phyloP scores from a whole-genome alignment of 345 rosid genomes.

The Salix arbutifolia region DNA sequence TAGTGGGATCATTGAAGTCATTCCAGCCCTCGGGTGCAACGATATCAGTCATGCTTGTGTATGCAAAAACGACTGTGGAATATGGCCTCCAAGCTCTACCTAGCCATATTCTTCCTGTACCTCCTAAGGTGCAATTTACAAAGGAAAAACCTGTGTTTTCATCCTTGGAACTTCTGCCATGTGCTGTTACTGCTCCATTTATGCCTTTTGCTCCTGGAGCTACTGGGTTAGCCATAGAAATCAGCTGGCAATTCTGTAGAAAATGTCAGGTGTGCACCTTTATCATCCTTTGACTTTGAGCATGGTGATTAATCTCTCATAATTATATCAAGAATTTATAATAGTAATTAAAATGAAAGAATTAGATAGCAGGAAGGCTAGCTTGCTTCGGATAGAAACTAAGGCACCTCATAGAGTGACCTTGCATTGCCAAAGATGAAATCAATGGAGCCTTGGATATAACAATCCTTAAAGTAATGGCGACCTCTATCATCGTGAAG shows the following conservation, averaged over 20 bases:
- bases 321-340: neutral
- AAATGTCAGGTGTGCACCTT: neutral
- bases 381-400: neutral
- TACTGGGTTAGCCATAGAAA: slow-evolving; percentile 74
- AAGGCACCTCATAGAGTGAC: slow-evolving; percentile 66
- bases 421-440: slow-evolving; percentile 83
- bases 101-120: slow-evolving; percentile 78
- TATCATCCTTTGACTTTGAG: neutral
- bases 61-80: slow-evolving; percentile 66
- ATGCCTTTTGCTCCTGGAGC: slow-evolving; percentile 53
- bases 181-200: slow-evolving; percentile 84
- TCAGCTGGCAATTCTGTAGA: slow-evolving; percentile 54
- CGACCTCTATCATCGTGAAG: slow-evolving; percentile 89
- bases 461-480: slow-evolving; percentile 84
- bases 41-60: slow-evolving; percentile 63
- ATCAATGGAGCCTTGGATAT: slow-evolving; percentile 93
- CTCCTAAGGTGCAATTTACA: slow-evolving; percentile 63
- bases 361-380: neutral
- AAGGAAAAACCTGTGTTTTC: slow-evolving; percentile 75
- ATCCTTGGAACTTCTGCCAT: slow-evolving; percentile 64
- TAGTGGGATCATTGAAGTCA: slow-evolving; percentile 69
- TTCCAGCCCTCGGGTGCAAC: slow-evolving; percentile 90
- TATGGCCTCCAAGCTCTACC: slow-evolving; percentile 93
- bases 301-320: neutral
- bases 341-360: neutral